Evolutionary conservation across 148 eudicot species (phyloP).

Genomic region (Selenicereus undatus): DNA sequence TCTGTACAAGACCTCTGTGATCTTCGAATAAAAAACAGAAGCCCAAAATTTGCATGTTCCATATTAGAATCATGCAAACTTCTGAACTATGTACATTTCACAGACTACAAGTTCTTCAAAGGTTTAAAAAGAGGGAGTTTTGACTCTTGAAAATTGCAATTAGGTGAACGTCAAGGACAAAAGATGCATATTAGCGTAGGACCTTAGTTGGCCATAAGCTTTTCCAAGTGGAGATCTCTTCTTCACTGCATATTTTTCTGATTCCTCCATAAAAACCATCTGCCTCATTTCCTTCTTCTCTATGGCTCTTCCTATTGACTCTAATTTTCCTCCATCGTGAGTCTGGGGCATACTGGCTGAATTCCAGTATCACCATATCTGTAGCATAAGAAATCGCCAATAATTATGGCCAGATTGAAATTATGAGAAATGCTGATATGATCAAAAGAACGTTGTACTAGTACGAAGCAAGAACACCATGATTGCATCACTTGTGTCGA

Average conservation of each 20-base stretch:
- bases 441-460: too few species aligned
- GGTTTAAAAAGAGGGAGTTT: background rate
- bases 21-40: slow-evolving; percentile 11
- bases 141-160: background rate
- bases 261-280: slow-evolving; percentile 91
- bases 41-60: slow-evolving; percentile 12
- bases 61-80: background rate
- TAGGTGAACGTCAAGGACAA: background rate
- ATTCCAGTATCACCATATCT: slow-evolving; percentile 70
- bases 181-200: slow-evolving; percentile 36
- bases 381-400: slow-evolving; percentile 13
- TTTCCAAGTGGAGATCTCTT: slow-evolving; percentile 71
- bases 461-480: too few species aligned
- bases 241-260: slow-evolving; percentile 50
- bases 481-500: too few species aligned
- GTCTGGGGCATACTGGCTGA: slow-evolving; percentile 65
- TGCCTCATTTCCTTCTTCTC: slow-evolving; percentile 70
- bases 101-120: background rate
- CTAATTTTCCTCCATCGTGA: slow-evolving; percentile 69
- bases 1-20: slow-evolving; percentile 23
- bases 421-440: too few species aligned
- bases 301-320: slow-evolving; percentile 56
- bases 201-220: slow-evolving; percentile 57
- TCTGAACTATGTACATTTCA: slow-evolving; percentile 22
- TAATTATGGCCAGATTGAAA: too few species aligned